Base-by-base conservation (phyloP, 805 yeast genomes). In the Zygoascus tannicola region DNA sequence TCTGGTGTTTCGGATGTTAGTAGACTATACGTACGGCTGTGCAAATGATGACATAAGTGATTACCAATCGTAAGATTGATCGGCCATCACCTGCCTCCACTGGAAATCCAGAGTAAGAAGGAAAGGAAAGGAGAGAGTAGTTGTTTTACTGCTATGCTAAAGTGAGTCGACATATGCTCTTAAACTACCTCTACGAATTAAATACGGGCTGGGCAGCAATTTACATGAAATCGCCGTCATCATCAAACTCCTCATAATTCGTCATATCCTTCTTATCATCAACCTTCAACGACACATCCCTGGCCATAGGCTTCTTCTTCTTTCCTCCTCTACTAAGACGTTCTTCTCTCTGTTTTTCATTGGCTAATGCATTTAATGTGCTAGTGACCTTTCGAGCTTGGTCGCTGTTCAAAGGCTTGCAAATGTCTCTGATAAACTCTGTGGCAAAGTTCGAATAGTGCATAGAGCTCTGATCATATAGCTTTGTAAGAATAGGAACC, bases 281-380 rank as follows among this genome's bases (percentile, higher is more conserved):
- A 62, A 78, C 74, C 69, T 77, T 80, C 32, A 78, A 71, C 48
- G 80, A 79, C 35, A 85, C 81, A 53, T 72, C 75, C 45, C 78
- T 74, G 45, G 85, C 81, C 65, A 83, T 82, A 46, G 86, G 95
- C 77, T 88, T 90, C 77, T 83, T 82, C 75, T 88, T 87, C 66
- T 95, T 94, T 4, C 21, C 40, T 61, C 96, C 96, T 63, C 96
- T 79, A 21, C 84, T 86, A 57, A 77, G 84, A 71, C 97, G 85
- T 68, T 90, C 97, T 44, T 81, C 82, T 60, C 80, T 81, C 64
- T 81, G 86, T 68, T 90, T 90, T 45, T 87, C 94, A 57, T 82
- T 87, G 50, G 82, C 70, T 44, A 81, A 63, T 3, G 88, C 90
- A 53, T 78, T 84, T 58, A 90, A 70, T 0, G 97, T 88, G 33